Base-by-base conservation (phyloP, 148 eudicot genomes). In the Mesembryanthemum crystallinum region DNA sequence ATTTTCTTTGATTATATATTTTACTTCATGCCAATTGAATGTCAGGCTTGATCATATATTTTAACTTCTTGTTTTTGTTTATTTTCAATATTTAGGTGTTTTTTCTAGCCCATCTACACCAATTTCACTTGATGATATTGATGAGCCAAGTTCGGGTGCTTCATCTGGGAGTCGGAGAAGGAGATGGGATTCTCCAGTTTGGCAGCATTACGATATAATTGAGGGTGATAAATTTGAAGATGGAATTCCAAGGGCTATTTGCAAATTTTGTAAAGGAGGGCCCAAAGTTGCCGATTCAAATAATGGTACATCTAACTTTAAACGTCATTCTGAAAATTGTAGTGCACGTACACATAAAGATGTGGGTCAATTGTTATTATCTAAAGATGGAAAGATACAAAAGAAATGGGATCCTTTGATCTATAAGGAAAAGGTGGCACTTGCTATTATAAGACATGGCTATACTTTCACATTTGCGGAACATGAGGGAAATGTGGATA, bases 261-360 rank as follows among this genome's bases (percentile, higher is more conserved):
- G 63, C 30, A 75, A 75, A 1, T 75, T 49, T 13, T 64, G 77
- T 24, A 25, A 55, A 29, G 59, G 47, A 21, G 77, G 77, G 1
- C 72, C 63, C 8, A 12, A 1, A 2, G 8, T 24, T 5, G 64
- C 64, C 14, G 4, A 14, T 54, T 54, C 37, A 51, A 47, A 11
- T 13, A 66, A 32, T 33, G 72, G 64, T 33, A 75, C 72, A 5
- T 66, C 64, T 54, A 66, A 66, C n/a, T 66, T 62, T n/a, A 29
- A 18, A 25, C 49, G 67, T 5, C 76, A 73, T 61, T 18, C 23
- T 73, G 33, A 71, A 8, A 29, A 32, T 5, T 71, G 74, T 32
- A 12, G 2, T 18, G 24, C 28, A 15, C 21, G 35, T n/a, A 7
- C 27, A 18, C 6, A n/a, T 45, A 9, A 21, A 6, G 30, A 27